phyloP scores from a whole-genome alignment of 495 filamentous ascomycete genomes.

The Talaromyces adpressus region DNA sequence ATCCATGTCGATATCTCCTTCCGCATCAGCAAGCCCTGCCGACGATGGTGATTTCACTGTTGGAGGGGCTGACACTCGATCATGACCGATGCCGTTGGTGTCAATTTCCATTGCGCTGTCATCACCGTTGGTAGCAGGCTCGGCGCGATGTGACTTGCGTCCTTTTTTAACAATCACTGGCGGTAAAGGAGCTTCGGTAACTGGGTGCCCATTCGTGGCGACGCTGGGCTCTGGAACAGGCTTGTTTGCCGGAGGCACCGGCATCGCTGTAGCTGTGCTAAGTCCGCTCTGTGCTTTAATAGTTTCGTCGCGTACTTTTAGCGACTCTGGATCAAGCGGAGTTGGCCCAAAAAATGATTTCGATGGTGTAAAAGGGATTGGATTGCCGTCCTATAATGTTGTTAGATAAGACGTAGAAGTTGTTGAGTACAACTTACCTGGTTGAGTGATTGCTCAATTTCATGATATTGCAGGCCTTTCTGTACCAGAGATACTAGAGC shows the following conservation, averaged over 20 bases:
- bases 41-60: conserved; percentile 14
- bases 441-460: conserved; percentile 54
- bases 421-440: conserved; percentile 41
- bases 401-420: conserved; percentile 3
- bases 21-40: conserved; percentile 26
- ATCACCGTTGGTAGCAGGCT: conserved; percentile 40
- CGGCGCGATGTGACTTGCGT: conserved; percentile 38
- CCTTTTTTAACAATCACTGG: conserved; percentile 17
- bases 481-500: conserved; percentile 69
- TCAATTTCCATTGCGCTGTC: conserved; percentile 50
- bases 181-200: conserved; percentile 21
- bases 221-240: conserved; percentile 32
- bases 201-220: conserved; percentile 32
- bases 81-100: conserved; percentile 27
- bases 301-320: conserved; percentile 22
- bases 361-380: conserved; percentile 25
- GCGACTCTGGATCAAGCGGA: conserved; percentile 26
- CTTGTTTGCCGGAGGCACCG: conserved; percentile 29
- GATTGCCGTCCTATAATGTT: conserved; percentile 35
- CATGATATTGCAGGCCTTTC: conserved; percentile 69
- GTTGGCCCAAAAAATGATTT: conserved; percentile 46
- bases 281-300: not conserved
- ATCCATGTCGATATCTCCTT: conserved; percentile 31
- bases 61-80: conserved; percentile 44
- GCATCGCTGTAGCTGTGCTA: conserved; percentile 11